These are phyloP conservation scores for Hypericum androsaemum DNA, from an alignment of 345 rosid species.

Conservation along the genomic window DNA sequence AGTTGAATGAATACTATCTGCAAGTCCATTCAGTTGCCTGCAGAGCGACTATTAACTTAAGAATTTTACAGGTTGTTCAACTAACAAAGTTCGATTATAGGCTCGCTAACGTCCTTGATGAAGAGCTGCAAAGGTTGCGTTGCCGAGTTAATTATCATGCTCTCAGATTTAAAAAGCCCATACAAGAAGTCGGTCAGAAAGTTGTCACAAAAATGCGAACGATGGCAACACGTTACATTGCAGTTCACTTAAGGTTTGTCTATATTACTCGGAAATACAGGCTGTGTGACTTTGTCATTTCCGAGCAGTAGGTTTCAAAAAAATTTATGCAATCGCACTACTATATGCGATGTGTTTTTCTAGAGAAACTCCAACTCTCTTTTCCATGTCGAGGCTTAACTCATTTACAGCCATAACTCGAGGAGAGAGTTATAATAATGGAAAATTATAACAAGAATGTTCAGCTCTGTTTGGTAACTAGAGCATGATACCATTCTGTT, in stretches of 20 bases:
- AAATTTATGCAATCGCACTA: too few relatives aligned
- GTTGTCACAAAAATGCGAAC: slow-evolving; percentile 65
- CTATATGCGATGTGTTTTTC: too few relatives aligned
- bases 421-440: too few relatives aligned
- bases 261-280: not conserved
- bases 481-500: too few relatives aligned
- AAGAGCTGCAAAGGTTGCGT: slow-evolving; percentile 80
- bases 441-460: too few relatives aligned
- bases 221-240: slow-evolving; percentile 72
- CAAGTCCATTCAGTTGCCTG: not conserved
- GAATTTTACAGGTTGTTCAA: slow-evolving; percentile 74
- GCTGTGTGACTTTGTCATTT: too few relatives aligned
- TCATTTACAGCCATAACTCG: too few relatives aligned
- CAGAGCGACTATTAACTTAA: slow-evolving; percentile 6
- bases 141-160: slow-evolving; percentile 93
- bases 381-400: too few relatives aligned
- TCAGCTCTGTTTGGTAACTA: too few relatives aligned
- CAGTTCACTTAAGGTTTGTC: slow-evolving; percentile 82
- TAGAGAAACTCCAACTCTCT: too few relatives aligned
- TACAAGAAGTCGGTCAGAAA: slow-evolving; percentile 65
- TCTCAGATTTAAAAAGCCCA: slow-evolving; percentile 74
- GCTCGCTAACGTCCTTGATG: slow-evolving; percentile 80
- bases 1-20: not conserved
- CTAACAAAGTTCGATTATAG: slow-evolving; percentile 97
- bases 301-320: too few relatives aligned